Conservation (phyloP, 176 grass and related monocot species). For the Paspalum notatum region DNA sequence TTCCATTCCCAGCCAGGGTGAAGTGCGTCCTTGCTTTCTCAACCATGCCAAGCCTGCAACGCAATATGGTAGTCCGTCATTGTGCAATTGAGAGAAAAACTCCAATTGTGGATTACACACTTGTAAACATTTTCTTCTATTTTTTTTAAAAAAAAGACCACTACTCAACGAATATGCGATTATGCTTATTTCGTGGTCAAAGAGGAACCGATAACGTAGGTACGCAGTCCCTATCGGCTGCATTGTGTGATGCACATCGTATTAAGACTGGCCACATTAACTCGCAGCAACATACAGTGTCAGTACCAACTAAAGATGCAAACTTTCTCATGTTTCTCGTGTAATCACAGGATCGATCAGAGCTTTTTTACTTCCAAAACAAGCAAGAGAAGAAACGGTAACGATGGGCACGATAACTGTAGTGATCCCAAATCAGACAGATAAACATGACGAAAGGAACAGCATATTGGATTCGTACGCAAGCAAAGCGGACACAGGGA, state of each 20-base stretch:
- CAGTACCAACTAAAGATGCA: slow-evolving; percentile 26
- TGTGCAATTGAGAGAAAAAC: slow-evolving; percentile 22
- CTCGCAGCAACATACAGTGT: slow-evolving; percentile 16
- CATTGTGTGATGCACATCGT: slow-evolving; percentile 19
- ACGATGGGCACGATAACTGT: slow-evolving; percentile 14
- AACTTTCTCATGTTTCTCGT: slow-evolving; percentile 21
- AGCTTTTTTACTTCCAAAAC: slow-evolving; percentile 30
- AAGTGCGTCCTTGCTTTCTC: slow-evolving; percentile 61
- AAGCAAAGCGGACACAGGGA: slow-evolving; percentile 19
- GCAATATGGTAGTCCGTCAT: slow-evolving; percentile 11
- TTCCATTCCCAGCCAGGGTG: slow-evolving; percentile 30
- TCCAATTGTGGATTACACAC: background rate
- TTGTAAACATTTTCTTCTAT: background rate
- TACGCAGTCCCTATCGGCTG: slow-evolving; percentile 7
- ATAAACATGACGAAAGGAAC: slow-evolving; percentile 3
- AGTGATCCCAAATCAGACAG: slow-evolving; percentile 33
- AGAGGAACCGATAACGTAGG: slow-evolving; percentile 24
- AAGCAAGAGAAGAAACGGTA: slow-evolving; percentile 16
- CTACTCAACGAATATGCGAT: background rate
- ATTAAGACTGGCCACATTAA: slow-evolving; percentile 24
- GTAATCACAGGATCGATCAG: slow-evolving; percentile 34
- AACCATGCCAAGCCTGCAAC: slow-evolving; percentile 67
- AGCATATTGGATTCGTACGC: slow-evolving; percentile 18
- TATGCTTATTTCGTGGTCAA: background rate
- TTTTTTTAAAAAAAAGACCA: background rate